Conservation (phyloP, 768 basidiomycete genomes). For the Suillus plorans region DNA sequence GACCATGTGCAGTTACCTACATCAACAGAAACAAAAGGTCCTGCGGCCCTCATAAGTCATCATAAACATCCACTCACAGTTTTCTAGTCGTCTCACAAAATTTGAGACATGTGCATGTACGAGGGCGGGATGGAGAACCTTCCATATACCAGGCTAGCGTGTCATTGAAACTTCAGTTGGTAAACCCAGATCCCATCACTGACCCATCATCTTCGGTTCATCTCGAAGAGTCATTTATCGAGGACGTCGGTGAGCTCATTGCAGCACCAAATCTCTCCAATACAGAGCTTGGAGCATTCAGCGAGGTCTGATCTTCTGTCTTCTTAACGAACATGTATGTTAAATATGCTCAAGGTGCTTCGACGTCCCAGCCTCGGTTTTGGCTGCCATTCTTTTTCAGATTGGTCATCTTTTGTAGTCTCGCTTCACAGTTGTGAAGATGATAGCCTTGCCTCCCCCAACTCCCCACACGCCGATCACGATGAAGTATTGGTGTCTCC, state of each 20-base stretch:
- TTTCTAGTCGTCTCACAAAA: not conserved
- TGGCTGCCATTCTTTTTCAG: not conserved
- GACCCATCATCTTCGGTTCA: not conserved
- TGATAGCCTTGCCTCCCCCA: not conserved
- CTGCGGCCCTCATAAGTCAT: not conserved
- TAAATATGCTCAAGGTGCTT: not conserved
- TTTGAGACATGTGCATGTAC: not conserved
- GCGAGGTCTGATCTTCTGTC: not conserved
- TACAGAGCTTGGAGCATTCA: not conserved
- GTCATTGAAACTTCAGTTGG: not conserved
- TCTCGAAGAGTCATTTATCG: not conserved
- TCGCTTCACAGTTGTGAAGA: slow-evolving; percentile 1
- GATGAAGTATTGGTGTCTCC: slow-evolving; percentile 3
- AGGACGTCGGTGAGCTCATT: slow-evolving; percentile 3
- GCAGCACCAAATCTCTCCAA: slow-evolving; percentile 1
- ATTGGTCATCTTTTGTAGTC: not conserved
- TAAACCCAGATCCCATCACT: not conserved
- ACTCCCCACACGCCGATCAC: not conserved
- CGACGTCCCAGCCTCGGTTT: not conserved
- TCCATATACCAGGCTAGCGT: slow-evolving; percentile 4
- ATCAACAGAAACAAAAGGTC: not conserved
- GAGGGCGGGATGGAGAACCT: not conserved
- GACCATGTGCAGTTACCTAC: slow-evolving; percentile 1
- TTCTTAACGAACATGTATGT: not conserved
- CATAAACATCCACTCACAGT: not conserved